These are phyloP conservation scores for Albizia julibrissin DNA, from an alignment of 306 rosid species.

Conservation along the genomic window DNA sequence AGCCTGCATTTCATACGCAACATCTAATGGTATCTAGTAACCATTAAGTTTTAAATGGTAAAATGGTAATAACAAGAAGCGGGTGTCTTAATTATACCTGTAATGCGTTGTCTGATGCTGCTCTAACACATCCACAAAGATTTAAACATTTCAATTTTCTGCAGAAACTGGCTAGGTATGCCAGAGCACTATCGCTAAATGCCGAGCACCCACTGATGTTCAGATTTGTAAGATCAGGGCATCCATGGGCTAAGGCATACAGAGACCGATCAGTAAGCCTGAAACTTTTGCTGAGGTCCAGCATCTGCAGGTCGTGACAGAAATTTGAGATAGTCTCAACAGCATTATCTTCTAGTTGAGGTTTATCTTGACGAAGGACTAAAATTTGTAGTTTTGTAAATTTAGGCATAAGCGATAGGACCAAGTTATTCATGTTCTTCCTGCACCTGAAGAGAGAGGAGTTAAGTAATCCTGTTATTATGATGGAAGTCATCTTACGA, in stretches of 20 bases:
- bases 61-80: not conserved
- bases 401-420: constrained; percentile 77
- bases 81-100: constrained; percentile 51
- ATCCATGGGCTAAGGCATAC: constrained; percentile 71
- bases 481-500: constrained; percentile 2
- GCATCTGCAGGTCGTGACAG: constrained; percentile 83
- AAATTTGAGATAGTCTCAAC: constrained; percentile 71
- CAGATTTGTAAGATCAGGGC: constrained; percentile 69
- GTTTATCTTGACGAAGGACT: constrained; percentile 85
- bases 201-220: constrained; percentile 87
- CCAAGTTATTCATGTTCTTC: constrained; percentile 90
- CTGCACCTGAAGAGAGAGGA: constrained; percentile 69
- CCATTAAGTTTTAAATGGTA: constrained; percentile 1
- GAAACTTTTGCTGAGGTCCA: constrained; percentile 97
- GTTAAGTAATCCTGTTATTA: constrained; percentile 3
- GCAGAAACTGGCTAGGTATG: constrained; percentile 70
- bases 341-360: constrained; percentile 83
- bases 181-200: constrained; percentile 76
- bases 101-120: constrained; percentile 83
- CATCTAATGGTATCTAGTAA: constrained; percentile 12
- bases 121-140: constrained; percentile 83
- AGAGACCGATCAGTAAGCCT: constrained; percentile 80
- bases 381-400: constrained; percentile 71
- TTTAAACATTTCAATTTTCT: constrained; percentile 69
- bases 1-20: constrained; percentile 56